Evolutionary conservation across 192 early-diverging fungal genomes (phyloP).

Genomic region (Podila epigama): DNA sequence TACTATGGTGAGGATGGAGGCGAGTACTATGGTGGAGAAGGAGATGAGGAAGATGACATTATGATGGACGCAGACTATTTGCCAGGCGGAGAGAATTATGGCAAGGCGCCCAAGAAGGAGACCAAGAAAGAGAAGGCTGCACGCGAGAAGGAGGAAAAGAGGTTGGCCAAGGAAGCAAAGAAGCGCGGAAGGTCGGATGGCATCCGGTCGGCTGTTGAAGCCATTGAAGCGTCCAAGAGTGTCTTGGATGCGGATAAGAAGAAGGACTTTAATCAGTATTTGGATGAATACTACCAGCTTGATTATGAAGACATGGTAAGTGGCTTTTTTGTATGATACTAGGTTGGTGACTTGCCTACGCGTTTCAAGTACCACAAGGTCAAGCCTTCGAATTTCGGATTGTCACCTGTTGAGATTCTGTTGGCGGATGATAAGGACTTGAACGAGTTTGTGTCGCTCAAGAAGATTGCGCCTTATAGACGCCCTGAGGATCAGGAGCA

Average conservation of each 20-base stretch:
- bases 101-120: conserved; percentile 45
- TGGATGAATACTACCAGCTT: conserved; percentile 92
- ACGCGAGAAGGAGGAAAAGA: conserved; percentile 50
- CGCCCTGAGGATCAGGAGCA: conserved; percentile 35
- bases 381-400: conserved; percentile 75
- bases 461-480: conserved; percentile 86
- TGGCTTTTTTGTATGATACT: conserved; percentile 11
- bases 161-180: conserved; percentile 33
- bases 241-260: conserved; percentile 40
- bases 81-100: conserved; percentile 72
- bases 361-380: conserved; percentile 95
- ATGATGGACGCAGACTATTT: conserved; percentile 94
- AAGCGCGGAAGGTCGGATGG: conserved; percentile 40
- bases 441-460: conserved; percentile 85
- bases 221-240: conserved; percentile 26
- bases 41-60: conserved; percentile 72
- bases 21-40: conserved; percentile 46
- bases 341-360: conserved; percentile 81
- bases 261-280: conserved; percentile 68
- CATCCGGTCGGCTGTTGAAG: conserved; percentile 14
- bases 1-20: conserved; percentile 51
- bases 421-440: conserved; percentile 88
- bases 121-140: conserved; percentile 50
- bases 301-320: conserved; percentile 91
- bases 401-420: conserved; percentile 87